phyloP scores from a whole-genome alignment of 768 basidiomycete species.

The Clitopilus passeckerianus region DNA sequence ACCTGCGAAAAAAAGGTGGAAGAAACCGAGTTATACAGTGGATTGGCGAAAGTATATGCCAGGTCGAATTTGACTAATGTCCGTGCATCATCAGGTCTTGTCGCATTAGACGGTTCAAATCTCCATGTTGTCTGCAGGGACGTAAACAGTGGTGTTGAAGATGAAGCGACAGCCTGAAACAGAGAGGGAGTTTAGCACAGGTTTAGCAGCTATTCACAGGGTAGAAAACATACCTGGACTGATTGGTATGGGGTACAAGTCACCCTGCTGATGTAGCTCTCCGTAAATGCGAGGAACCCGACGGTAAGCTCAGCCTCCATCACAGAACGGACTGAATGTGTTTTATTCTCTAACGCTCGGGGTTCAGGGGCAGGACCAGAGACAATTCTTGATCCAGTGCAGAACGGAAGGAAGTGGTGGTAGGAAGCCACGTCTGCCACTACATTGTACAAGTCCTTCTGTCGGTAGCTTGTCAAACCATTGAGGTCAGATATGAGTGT shows the following conservation, averaged over 20 bases:
- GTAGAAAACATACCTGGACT: slow-evolving; percentile 61
- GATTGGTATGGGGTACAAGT: slow-evolving; percentile 72
- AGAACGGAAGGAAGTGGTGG: slow-evolving; percentile 84
- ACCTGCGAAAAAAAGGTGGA: slow-evolving; percentile 84
- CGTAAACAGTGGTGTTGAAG: slow-evolving; percentile 71
- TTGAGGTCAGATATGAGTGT: slow-evolving; percentile 7
- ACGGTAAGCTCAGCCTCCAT: slow-evolving; percentile 87
- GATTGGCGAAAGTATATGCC: slow-evolving; percentile 82
- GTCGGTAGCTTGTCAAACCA: slow-evolving; percentile 55
- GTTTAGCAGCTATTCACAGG: slow-evolving; percentile 2
- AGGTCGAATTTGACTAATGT: slow-evolving; percentile 85
- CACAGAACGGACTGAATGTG: slow-evolving; percentile 26
- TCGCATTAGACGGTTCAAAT: slow-evolving; percentile 48
- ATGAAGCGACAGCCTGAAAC: slow-evolving; percentile 63
- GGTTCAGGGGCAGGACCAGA: slow-evolving; percentile 16
- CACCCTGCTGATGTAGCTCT: slow-evolving; percentile 85
- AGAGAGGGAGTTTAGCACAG: slow-evolving; percentile 4
- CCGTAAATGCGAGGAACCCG: slow-evolving; percentile 82
- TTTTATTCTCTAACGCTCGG: slow-evolving; percentile 13
- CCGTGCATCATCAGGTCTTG: slow-evolving; percentile 7
- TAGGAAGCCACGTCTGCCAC: slow-evolving; percentile 90
- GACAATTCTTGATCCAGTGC: slow-evolving; percentile 68
- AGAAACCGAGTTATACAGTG: slow-evolving; percentile 79
- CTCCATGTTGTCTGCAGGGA: slow-evolving; percentile 69
- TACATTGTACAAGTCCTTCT: slow-evolving; percentile 74